Evolutionary conservation across 1,139 yeast species (phyloP).

Genomic region (Kodamaea plutei): DNA sequence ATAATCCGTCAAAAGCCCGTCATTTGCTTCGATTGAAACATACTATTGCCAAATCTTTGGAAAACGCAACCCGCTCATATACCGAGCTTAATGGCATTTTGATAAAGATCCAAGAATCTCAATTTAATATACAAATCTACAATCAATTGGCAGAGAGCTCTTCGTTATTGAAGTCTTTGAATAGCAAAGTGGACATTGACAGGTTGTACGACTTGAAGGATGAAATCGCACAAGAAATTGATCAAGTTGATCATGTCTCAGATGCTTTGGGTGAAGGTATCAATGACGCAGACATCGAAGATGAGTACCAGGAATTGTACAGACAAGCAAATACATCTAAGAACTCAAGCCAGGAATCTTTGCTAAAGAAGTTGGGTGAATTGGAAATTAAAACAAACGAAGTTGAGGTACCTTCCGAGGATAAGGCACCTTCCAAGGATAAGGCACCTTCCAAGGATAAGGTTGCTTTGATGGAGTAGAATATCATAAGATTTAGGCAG

Average conservation of each 20-base stretch:
- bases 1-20: constrained; percentile 2
- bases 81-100: constrained; percentile 36
- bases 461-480: too few species aligned
- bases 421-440: constrained; percentile 1
- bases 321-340: constrained; percentile 5
- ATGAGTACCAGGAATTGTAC: constrained; percentile 10
- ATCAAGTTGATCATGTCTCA: constrained; percentile 21
- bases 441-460: constrained; percentile 2
- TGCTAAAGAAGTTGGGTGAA: constrained; percentile 2
- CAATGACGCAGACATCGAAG: constrained; percentile 28
- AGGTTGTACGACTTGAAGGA: constrained; percentile 33
- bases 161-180: constrained; percentile 31
- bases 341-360: background rate
- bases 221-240: constrained; percentile 40
- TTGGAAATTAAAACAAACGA: constrained; percentile 3
- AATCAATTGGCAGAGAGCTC: constrained; percentile 36
- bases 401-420: too few species aligned
- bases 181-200: constrained; percentile 23
- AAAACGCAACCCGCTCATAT: constrained; percentile 26
- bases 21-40: constrained; percentile 9
- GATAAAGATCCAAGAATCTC: constrained; percentile 45
- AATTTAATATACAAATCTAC: constrained; percentile 36
- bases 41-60: constrained; percentile 20
- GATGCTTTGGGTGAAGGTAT: constrained; percentile 32
- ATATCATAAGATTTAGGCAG: too few species aligned